phyloP scores from a whole-genome alignment of 495 filamentous ascomycete species.

The Parathielavia hyrcaniae region DNA sequence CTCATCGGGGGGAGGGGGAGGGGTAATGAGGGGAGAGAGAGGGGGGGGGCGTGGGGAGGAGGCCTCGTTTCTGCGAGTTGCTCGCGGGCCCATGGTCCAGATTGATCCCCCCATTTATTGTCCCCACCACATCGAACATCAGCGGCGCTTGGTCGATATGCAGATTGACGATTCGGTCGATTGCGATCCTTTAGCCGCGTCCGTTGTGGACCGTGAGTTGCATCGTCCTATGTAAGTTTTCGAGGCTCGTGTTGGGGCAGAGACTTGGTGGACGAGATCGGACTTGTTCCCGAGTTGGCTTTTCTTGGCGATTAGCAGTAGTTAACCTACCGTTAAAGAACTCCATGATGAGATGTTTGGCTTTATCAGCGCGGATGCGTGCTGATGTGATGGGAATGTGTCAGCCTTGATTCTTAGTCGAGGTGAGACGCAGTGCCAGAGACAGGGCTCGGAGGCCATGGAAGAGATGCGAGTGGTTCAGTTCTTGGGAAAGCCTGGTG shows the following conservation, averaged over 20 bases:
- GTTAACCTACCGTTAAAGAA: too few species aligned
- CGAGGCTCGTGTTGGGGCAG: background rate
- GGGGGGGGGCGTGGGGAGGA: slow-evolving; percentile 9
- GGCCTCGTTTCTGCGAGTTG: background rate
- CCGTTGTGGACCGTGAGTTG: background rate
- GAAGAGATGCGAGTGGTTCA: too few species aligned
- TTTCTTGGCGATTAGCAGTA: slow-evolving; percentile 10
- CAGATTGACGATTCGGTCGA: slow-evolving; percentile 18
- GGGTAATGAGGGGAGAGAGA: slow-evolving; percentile 1
- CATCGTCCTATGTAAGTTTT: background rate
- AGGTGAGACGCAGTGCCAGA: too few species aligned
- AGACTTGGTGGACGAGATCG: slow-evolving; percentile 7
- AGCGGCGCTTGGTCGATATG: slow-evolving; percentile 22
- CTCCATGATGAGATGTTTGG: background rate
- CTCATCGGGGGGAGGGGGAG: slow-evolving; percentile 2
- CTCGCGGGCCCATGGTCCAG: background rate
- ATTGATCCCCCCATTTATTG: slow-evolving; percentile 1
- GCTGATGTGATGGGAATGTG: background rate
- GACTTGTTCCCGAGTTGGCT: background rate
- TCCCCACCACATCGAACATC: slow-evolving; percentile 7
- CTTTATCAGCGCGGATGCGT: background rate
- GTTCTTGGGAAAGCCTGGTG: too few species aligned
- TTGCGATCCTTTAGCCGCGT: background rate
- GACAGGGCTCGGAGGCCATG: too few species aligned
- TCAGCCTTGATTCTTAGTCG: background rate